Base-by-base conservation (phyloP, 176 grass and related monocot species). In the Phoenix roebelenii region DNA sequence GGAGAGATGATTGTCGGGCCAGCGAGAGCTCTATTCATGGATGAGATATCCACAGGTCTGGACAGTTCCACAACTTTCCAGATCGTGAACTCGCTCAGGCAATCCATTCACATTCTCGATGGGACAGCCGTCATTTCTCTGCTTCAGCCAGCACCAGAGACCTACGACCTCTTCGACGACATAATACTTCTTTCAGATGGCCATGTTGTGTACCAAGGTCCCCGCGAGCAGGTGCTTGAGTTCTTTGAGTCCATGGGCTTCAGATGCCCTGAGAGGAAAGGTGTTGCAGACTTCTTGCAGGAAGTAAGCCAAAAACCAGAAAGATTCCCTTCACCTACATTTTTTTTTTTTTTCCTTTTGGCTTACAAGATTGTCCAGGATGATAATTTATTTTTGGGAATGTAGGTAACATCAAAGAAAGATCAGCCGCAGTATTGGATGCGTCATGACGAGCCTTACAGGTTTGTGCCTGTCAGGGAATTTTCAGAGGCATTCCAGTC, bases 21-120 rank as follows among this genome's bases (percentile, higher is more conserved):
- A n/a, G n/a, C n/a, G n/a, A n/a, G n/a, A n/a, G n/a, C n/a, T n/a
- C n/a, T n/a, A n/a, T n/a, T 94, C 77, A 88, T 94, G 89, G 89
- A 88, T 48, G 84, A 93, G 80, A 94, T 94, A 88, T 94, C 89
- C 39, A 94, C 89, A 4, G 84, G 89, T 58, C 78, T 94, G 16
- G 89, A 94, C 57, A 94, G 89, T 62, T 94, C 89, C 5, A 94
- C 89, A 15, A 94, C 89, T 18, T 94, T 82, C 66, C 74, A 85
- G 71, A 94, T 94, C 25, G 84, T 94, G 51, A 88, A 82, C 52
- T 94, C 64, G 17, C 76, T 85, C 29, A 58, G 89, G 52, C 77
- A 94, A 59, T 71, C 67, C 3, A 81, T 78, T 49, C 89, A 94
- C 59, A 82, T 88, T 67, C 54, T 87, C 30, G 71, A 74, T 0